Percentiles rank a stretch among this genome's conserved stretches.
phyloP scores from a whole-genome alignment of 148 eudicot genomes.

The Mesembryanthemum crystallinum region DNA sequence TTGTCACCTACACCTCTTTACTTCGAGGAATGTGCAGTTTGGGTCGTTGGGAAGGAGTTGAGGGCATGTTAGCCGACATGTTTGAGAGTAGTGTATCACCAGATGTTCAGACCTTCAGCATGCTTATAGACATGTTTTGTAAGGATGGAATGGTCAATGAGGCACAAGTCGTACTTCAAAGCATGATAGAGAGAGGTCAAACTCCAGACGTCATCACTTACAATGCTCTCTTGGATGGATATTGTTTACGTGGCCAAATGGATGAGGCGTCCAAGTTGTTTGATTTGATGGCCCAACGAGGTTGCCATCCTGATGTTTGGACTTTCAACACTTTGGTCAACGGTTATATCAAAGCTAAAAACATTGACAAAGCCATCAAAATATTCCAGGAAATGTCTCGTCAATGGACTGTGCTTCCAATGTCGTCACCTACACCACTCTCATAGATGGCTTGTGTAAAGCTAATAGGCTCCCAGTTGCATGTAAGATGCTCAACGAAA shows the following conservation, averaged over 20 bases:
- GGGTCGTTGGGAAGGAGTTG: conserved; percentile 14
- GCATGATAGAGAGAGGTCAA: conserved; percentile 11
- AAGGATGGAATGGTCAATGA: too few species aligned
- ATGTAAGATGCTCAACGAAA: background rate
- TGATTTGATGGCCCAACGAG: conserved; percentile 11
- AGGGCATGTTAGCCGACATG: conserved; percentile 6
- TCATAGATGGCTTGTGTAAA: conserved; percentile 22
- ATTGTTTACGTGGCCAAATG: conserved; percentile 22
- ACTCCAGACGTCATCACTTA: conserved; percentile 14
- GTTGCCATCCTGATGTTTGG: background rate
- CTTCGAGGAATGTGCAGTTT: background rate
- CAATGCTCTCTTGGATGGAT: conserved; percentile 21
- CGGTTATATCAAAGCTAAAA: conserved; percentile 17
- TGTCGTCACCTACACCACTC: conserved; percentile 2
- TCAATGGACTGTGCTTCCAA: conserved; percentile 11
- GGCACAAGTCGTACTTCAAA: background rate
- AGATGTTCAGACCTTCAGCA: background rate
- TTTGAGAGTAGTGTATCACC: background rate
- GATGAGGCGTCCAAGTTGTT: background rate
- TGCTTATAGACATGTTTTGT: background rate
- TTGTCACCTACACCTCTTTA: too few species aligned
- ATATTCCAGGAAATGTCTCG: conserved; percentile 2
- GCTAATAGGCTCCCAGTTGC: background rate
- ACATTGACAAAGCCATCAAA: conserved; percentile 11
- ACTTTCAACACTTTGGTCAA: conserved; percentile 17